Conservation (phyloP, 441 rosid genomes). For the Lagerstroemia fauriei region DNA sequence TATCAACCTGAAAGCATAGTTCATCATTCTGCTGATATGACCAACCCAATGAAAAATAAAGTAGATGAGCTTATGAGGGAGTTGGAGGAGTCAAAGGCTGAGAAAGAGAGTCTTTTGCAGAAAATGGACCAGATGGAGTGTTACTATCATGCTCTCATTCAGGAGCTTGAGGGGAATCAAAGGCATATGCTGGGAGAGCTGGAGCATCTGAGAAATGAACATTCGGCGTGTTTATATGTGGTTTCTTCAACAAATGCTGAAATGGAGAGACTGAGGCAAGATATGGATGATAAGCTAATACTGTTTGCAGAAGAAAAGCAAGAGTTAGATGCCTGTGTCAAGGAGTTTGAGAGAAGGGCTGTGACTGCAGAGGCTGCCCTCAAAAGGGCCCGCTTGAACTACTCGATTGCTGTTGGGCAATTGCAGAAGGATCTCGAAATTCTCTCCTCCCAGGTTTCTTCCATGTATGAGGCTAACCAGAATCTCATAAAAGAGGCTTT, state of each 20-base stretch:
- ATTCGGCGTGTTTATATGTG: slow-evolving; percentile 70
- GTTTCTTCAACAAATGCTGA: slow-evolving; percentile 73
- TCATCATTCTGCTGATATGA: slow-evolving; percentile 60
- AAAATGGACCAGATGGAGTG: slow-evolving; percentile 99
- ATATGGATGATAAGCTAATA: slow-evolving; percentile 60
- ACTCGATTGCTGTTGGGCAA: slow-evolving; percentile 90
- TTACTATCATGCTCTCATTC: slow-evolving; percentile 90
- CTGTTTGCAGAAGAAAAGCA: slow-evolving; percentile 71
- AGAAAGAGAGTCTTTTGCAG: slow-evolving; percentile 75
- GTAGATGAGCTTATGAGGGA: slow-evolving; percentile 82
- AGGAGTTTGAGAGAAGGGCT: slow-evolving; percentile 84
- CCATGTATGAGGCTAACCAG: slow-evolving; percentile 89
- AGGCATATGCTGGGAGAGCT: slow-evolving; percentile 85
- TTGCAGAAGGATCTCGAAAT: slow-evolving; percentile 95
- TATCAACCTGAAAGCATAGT: slow-evolving; percentile 81
- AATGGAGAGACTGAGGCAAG: slow-evolving; percentile 74
- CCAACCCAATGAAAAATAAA: slow-evolving; percentile 68
- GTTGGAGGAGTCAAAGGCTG: slow-evolving; percentile 86
- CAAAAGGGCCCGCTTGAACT: slow-evolving; percentile 91
- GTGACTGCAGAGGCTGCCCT: slow-evolving; percentile 79
- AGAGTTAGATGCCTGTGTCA: slow-evolving; percentile 57
- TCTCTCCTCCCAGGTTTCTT: slow-evolving; percentile 87
- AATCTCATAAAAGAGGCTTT: slow-evolving; percentile 84
- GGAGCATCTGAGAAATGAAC: slow-evolving; percentile 88
- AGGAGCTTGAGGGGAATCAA: slow-evolving; percentile 98